Percentiles rank a stretch among this genome's conserved stretches.
These are phyloP conservation scores for Backusella morwellensis DNA, from an alignment of 192 early-diverging fungal species.

Conservation along the genomic window DNA sequence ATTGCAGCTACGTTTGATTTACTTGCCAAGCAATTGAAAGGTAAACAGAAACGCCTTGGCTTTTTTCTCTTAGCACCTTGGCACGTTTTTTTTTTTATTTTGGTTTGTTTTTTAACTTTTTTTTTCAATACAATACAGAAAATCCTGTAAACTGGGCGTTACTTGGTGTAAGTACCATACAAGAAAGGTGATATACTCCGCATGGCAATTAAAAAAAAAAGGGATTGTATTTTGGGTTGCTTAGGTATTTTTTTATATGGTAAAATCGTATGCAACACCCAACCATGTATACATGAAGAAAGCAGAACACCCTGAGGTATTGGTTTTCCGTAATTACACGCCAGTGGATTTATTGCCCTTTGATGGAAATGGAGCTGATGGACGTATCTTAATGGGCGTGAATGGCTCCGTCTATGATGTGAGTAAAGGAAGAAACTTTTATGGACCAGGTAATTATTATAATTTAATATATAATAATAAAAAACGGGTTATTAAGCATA, in stretches of 20 bases:
- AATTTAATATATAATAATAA: background rate
- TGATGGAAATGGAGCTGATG: slow-evolving; percentile 63
- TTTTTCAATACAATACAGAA: slow-evolving; percentile 7
- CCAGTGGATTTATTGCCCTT: slow-evolving; percentile 71
- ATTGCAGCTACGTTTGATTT: background rate
- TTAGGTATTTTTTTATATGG: slow-evolving; percentile 49
- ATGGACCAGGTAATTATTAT: slow-evolving; percentile 73
- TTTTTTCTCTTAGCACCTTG: background rate
- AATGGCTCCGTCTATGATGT: slow-evolving; percentile 91
- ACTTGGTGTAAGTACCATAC: slow-evolving; percentile 31
- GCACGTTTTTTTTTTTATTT: background rate
- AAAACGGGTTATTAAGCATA: background rate
- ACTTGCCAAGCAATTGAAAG: slow-evolving; percentile 1
- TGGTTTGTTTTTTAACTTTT: background rate
- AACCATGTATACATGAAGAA: slow-evolving; percentile 18
- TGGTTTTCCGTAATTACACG: slow-evolving; percentile 74
- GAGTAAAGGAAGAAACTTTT: slow-evolving; percentile 75
- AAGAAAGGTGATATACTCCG: background rate
- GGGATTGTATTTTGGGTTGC: background rate
- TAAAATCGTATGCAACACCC: slow-evolving; percentile 45
- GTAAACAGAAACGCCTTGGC: background rate
- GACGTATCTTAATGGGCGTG: slow-evolving; percentile 79
- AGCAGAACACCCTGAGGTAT: slow-evolving; percentile 49
- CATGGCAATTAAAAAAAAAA: background rate
- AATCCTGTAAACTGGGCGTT: slow-evolving; percentile 75